phyloP scores from a whole-genome alignment of 2,329 filamentous ascomycete species.

The Clonostachys solani region DNA sequence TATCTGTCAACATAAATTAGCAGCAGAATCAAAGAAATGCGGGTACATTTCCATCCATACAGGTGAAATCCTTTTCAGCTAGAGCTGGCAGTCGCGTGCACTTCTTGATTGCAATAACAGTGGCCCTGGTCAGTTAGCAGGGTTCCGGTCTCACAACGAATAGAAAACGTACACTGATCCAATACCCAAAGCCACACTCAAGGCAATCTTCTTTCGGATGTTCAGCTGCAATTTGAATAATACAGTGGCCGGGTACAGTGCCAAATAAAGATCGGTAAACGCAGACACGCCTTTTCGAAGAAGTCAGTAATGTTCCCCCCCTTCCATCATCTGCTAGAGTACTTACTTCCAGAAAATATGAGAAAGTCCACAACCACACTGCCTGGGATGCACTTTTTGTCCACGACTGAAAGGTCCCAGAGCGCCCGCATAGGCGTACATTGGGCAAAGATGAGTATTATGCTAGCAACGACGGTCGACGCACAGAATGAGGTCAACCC shows the following conservation, averaged over 20 bases:
- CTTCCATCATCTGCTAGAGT: too few species aligned
- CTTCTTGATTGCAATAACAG: conserved; percentile 21
- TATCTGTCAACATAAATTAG: too few species aligned
- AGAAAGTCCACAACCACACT: too few species aligned
- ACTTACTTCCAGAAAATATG: too few species aligned
- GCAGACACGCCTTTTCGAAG: conserved; percentile 20
- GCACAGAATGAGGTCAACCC: conserved; percentile 19
- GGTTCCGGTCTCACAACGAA: not conserved
- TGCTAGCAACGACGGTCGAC: conserved; percentile 19
- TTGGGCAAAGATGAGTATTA: conserved; percentile 33
- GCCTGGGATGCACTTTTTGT: too few species aligned
- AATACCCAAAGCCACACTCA: conserved; percentile 29
- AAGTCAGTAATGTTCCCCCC: too few species aligned
- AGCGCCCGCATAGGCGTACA: conserved; percentile 24
- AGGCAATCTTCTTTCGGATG: conserved; percentile 30
- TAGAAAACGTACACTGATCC: conserved; percentile 24
- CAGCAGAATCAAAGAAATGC: too few species aligned
- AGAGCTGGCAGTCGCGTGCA: conserved; percentile 17
- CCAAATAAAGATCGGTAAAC: conserved; percentile 33
- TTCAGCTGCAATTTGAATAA: conserved; percentile 29
- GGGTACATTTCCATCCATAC: not conserved
- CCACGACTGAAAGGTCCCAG: too few species aligned
- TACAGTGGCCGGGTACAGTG: conserved; percentile 31
- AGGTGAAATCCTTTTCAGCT: conserved; percentile 18
- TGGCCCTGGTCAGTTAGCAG: not conserved